Conservation (phyloP, 306 rosid genomes). For the Myrica gale region DNA sequence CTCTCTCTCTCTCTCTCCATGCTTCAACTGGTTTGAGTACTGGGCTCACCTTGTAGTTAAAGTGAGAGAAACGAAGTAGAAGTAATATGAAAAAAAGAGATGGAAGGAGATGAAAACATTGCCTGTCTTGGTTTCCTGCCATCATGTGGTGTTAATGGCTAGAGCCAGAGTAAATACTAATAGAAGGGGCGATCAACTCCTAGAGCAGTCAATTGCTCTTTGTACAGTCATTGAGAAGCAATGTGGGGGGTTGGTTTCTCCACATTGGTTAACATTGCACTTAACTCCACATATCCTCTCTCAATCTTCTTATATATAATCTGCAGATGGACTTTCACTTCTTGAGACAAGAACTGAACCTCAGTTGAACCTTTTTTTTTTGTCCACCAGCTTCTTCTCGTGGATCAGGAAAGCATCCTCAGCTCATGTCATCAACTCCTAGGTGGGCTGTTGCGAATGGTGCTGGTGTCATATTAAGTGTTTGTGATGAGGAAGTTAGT, state of each 20-base stretch:
- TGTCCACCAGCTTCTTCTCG: constrained; percentile 67
- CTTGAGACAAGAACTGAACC: not conserved
- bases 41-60: not conserved
- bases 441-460: constrained; percentile 99
- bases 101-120: not conserved
- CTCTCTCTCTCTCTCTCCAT: no score
- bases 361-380: constrained; percentile 18
- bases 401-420: constrained; percentile 99
- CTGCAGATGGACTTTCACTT: not conserved
- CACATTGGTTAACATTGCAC: not conserved
- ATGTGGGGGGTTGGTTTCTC: not conserved
- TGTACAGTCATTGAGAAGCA: not conserved
- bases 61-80: not conserved
- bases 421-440: constrained; percentile 90
- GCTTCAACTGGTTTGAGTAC: not conserved
- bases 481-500: constrained; percentile 95
- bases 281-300: not conserved
- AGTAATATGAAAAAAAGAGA: not conserved
- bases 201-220: not conserved
- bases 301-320: not conserved
- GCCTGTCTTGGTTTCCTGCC: not conserved
- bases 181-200: not conserved
- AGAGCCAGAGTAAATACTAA: not conserved
- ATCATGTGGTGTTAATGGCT: not conserved
- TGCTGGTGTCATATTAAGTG: constrained; percentile 97